These are phyloP conservation scores for Lentinula raphanica DNA, from an alignment of 768 basidiomycete species.

Conservation along the genomic window DNA sequence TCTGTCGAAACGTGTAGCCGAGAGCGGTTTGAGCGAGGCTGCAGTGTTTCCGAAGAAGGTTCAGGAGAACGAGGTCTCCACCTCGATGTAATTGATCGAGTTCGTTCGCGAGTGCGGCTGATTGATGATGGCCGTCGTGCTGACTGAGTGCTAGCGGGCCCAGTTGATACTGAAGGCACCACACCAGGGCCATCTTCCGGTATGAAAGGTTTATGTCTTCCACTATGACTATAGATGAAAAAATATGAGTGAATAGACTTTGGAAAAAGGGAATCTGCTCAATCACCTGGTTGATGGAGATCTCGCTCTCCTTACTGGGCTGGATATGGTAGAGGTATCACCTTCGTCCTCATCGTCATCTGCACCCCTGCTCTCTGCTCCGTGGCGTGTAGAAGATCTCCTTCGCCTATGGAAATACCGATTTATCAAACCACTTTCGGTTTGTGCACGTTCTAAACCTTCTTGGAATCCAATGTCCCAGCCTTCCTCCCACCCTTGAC, in stretches of 20 bases:
- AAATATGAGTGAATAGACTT: neutral
- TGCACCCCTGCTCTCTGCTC: neutral
- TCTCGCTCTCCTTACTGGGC: neutral
- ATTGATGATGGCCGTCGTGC: neutral
- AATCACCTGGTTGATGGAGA: conserved; percentile 1
- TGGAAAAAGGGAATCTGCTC: neutral
- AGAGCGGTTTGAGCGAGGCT: neutral
- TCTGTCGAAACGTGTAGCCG: neutral
- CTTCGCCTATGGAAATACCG: neutral
- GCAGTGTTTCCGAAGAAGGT: neutral
- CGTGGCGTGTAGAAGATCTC: neutral
- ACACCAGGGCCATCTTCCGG: neutral
- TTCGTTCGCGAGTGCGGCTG: neutral
- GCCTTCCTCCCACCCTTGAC: conserved; percentile 7
- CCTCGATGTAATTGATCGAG: neutral
- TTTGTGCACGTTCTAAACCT: neutral
- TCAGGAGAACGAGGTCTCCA: conserved; percentile 1
- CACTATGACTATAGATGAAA: no score
- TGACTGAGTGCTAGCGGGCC: neutral
- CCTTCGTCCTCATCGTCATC: neutral
- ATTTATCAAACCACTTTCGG: neutral
- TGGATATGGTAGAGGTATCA: neutral
- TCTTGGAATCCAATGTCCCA: conserved; percentile 7
- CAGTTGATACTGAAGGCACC: neutral
- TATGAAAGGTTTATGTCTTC: neutral